Percentiles rank a stretch among this genome's conserved stretches.
These are phyloP conservation scores for Rubia occidens DNA, from an alignment of 305 asterid species.

Conservation along the genomic window DNA sequence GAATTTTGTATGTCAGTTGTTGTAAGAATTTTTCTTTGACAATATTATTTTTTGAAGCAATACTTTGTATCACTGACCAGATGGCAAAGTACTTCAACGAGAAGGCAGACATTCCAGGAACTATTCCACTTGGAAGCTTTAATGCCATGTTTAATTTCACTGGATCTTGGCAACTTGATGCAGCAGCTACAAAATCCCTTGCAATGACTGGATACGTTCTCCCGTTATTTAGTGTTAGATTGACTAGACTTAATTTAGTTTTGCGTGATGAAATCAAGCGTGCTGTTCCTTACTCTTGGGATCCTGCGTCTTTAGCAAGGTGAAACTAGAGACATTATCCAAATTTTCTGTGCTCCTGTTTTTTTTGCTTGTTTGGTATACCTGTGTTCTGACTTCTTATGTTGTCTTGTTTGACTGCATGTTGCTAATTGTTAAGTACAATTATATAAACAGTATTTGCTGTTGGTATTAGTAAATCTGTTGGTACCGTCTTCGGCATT, in stretches of 20 bases:
- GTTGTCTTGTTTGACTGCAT: background rate
- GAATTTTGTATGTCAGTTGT: background rate
- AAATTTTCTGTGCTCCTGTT: background rate
- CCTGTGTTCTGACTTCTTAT: background rate
- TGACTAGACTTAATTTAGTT: constrained; percentile 39
- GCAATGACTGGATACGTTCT: constrained; percentile 73
- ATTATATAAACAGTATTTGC: background rate
- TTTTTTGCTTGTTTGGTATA: background rate
- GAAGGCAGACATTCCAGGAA: constrained; percentile 54
- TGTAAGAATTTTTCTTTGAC: constrained; percentile 7
- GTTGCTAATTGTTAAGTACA: background rate
- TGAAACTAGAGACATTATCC: constrained; percentile 22
- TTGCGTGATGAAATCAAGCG: constrained; percentile 64
- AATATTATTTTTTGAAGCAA: constrained; percentile 12
- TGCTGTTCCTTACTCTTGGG: constrained; percentile 95
- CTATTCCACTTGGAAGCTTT: constrained; percentile 83
- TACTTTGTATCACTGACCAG: constrained; percentile 36
- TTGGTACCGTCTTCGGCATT: background rate
- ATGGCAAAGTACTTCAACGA: constrained; percentile 84
- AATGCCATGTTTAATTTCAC: constrained; percentile 97
- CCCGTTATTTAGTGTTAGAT: constrained; percentile 49
- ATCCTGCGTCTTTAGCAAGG: constrained; percentile 93
- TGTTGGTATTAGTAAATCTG: background rate
- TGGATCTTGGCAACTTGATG: constrained; percentile 87
- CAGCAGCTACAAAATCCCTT: constrained; percentile 82